Base-by-base conservation (phyloP, 202 grass and related monocot species). In the Dendrocalamus latiflorus region DNA sequence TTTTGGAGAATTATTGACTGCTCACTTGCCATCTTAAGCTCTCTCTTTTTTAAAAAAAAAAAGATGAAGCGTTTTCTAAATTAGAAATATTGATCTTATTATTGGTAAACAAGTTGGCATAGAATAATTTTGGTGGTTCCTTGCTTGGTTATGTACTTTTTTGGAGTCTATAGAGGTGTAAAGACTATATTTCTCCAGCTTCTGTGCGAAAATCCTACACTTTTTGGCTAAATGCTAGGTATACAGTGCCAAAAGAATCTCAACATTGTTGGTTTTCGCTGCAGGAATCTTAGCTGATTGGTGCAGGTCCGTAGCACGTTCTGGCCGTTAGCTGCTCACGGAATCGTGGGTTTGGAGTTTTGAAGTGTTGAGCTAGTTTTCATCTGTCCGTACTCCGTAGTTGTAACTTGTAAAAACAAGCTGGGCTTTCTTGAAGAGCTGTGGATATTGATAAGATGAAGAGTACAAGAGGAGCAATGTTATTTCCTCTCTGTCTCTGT, bases 391-490 rank as follows among this genome's bases (percentile, higher is more conserved):
- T 33, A 20, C 62, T 20, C 8, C 39, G 20, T 33, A 50, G 53
- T 24, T 74, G 74, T 44, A 53, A 36, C 6, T 65, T 57, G 20
- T 51, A 18, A 37, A 34, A 30, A 30, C 1, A 24, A 75, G 17
- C 5, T 38, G 15, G 5, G 44, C 33, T 83, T 74, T 80, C 20
- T 64, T 14, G 16, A 58, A 53, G 57, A 71, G 44, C 17, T 47
- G n/a, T 45, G 17, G 83, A 55, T 34, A 79, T 45, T 71, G 33
- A 50, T 25, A 79, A 34, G 75, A 83, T 86, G 81, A 85, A 86
- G 65, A 60, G 2, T 70, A 25, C 21, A 37, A 72, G 26, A 84
- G 70, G 79, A 39, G 42, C 66, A 66, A 61, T 45, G 22, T 38
- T 17, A 75, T 75, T 42, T 22, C 51, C 57, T 24, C 48, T 79